Evolutionary conservation across 202 grass and related monocot species (phyloP), one percentile per base, ranked within the genome.

Genomic region (Carex arenaria): DNA sequence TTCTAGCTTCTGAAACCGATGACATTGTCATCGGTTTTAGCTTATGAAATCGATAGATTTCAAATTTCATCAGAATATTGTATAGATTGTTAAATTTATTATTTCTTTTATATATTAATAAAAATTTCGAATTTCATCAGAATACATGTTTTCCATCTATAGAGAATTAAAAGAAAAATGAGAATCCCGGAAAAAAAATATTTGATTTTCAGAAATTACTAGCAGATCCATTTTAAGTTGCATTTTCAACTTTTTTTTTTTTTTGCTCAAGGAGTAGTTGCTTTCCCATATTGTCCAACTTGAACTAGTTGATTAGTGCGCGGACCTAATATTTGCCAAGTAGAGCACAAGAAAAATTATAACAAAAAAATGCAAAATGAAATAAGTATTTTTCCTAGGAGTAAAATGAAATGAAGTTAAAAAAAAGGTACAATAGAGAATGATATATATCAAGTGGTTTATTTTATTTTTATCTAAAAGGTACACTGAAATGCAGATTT

Each of bases 261-360:
- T 11, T n/a, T 69, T 40, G 15, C 18, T 43, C 18, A 69, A 69
- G 56, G 17, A 59, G 72, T 76, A 12, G 72, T 76, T 76, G 49
- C 72, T 76, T 74, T 54, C 47, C 49, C 23, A 17, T 76, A 17
- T 54, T 30, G 72, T 76, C 49, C 49, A 76, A 76, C 49, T 76
- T 76, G 72, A 55, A 76, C 72, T 26, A 56, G 49, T 76, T 55
- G 72, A 76, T 32, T 56, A 31, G 72, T 76, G 72, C 5, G 7
- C 0, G 49, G 23, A 30, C 23, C 31, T 55, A 32, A 32, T 32
- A 76, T 19, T 56, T 76, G 15, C 28, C 23, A 1, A 53, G 13
- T 30, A 2, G 14, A 30, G 45, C 72, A 23, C 47, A 31, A 53
- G 11, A 30, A 52, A 54, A 54, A 31, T 17, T 75, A 32, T 55